Evolutionary conservation across 2,329 filamentous ascomycete species (phyloP).

Genomic region (Davidsoniella eucalypti): DNA sequence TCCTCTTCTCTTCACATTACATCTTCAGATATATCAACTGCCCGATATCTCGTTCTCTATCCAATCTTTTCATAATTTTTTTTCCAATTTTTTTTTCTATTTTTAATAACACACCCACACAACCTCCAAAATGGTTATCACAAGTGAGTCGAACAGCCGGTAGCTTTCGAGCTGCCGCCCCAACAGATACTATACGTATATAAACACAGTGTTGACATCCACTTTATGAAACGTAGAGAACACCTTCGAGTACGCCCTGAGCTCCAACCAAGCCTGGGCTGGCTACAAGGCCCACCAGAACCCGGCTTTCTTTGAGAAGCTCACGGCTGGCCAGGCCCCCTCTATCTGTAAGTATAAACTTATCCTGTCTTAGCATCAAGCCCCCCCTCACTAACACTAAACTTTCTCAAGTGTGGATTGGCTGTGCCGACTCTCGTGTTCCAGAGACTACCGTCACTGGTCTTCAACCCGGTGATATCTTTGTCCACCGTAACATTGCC

Average conservation of each 20-base stretch:
- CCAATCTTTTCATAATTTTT: too few relatives aligned
- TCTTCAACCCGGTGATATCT: slow-evolving; percentile 67
- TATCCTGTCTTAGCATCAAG: neutral
- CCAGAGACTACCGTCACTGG: slow-evolving; percentile 70
- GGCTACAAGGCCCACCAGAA: slow-evolving; percentile 46
- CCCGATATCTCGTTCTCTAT: too few relatives aligned
- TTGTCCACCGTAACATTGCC: slow-evolving; percentile 81
- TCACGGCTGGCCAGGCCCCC: slow-evolving; percentile 50
- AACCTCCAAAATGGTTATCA: too few relatives aligned
- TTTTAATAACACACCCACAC: too few relatives aligned
- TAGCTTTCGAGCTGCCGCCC: too few relatives aligned
- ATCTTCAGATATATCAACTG: too few relatives aligned
- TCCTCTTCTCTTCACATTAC: too few relatives aligned
- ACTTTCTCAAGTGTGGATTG: slow-evolving; percentile 50
- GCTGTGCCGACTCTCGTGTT: slow-evolving; percentile 72
- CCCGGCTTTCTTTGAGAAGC: slow-evolving; percentile 52
- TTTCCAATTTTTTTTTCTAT: too few relatives aligned
- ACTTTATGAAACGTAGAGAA: slow-evolving; percentile 17
- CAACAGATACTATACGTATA: too few relatives aligned
- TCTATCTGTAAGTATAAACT: slow-evolving; percentile 34
- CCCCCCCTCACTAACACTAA: neutral
- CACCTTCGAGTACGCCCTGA: slow-evolving; percentile 44
- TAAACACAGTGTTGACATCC: neutral
- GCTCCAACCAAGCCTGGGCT: slow-evolving; percentile 56
- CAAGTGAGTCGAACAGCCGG: too few relatives aligned